These are phyloP conservation scores for Kregervanrija fluxuum DNA, from an alignment of 805 yeast genomes.

Conservation along the genomic window DNA sequence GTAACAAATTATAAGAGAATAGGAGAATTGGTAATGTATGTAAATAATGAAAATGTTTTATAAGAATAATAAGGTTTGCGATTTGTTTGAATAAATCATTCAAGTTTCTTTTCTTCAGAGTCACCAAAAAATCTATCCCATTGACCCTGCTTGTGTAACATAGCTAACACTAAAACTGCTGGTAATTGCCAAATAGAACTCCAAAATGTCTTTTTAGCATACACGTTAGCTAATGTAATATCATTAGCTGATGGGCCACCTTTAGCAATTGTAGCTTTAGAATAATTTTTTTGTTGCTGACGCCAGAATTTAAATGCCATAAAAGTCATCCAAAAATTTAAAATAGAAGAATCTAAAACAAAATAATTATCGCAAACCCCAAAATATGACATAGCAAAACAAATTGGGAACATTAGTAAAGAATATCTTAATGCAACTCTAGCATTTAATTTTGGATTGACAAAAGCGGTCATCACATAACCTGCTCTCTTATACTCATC, in stretches of 20 bases:
- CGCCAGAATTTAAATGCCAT: conserved; percentile 79
- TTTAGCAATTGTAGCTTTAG: conserved; percentile 24
- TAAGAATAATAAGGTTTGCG: not conserved
- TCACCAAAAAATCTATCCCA: conserved; percentile 65
- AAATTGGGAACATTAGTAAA: conserved; percentile 87
- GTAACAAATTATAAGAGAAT: too few species aligned
- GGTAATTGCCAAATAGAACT: conserved; percentile 94
- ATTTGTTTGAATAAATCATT: not conserved
- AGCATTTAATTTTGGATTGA: conserved; percentile 85
- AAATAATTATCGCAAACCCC: conserved; percentile 80
- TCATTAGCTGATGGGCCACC: conserved; percentile 49
- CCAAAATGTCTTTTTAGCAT: conserved; percentile 87
- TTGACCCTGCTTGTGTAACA: conserved; percentile 90
- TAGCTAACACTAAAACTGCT: conserved; percentile 79
- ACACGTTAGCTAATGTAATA: conserved; percentile 48
- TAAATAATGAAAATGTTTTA: too few species aligned
- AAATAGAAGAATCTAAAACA: conserved; percentile 69
- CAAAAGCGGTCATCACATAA: conserved; percentile 95
- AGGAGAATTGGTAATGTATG: too few species aligned
- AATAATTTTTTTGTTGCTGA: conserved; percentile 63
- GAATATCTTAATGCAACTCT: conserved; percentile 90
- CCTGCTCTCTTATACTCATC: conserved; percentile 90
- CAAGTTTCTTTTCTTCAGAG: conserved; percentile 16
- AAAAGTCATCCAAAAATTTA: conserved; percentile 81
- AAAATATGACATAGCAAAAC: conserved; percentile 72